Percentiles rank a stretch among this genome's conserved stretches.
phyloP scores from a whole-genome alignment of 139 green algal genomes.

The Desmodesmus armatus region DNA sequence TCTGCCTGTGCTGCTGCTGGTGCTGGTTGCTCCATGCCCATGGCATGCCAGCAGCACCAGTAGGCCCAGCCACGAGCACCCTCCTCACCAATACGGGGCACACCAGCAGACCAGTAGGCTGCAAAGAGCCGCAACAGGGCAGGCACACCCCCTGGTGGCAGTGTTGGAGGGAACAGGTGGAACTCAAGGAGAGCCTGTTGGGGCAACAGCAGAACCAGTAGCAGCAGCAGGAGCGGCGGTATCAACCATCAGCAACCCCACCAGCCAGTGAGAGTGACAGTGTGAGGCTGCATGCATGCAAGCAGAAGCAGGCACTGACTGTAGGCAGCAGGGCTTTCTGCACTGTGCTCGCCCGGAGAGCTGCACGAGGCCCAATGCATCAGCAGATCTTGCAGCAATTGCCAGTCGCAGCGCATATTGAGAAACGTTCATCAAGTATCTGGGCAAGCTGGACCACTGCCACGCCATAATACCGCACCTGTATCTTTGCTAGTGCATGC shows the following conservation, averaged over 20 bases:
- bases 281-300: too few species aligned
- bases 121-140: slow-evolving; percentile 75
- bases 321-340: too few species aligned
- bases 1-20: background rate
- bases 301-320: too few species aligned
- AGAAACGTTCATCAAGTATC: too few species aligned
- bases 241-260: background rate
- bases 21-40: slow-evolving; percentile 27
- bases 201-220: too few species aligned
- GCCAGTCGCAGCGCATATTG: too few species aligned
- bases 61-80: slow-evolving; percentile 66
- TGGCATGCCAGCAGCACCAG: slow-evolving; percentile 55
- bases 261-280: too few species aligned
- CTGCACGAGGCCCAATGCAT: too few species aligned
- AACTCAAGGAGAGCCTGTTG: slow-evolving; percentile 83
- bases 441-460: too few species aligned
- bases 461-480: slow-evolving; percentile 25
- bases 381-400: too few species aligned
- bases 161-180: slow-evolving; percentile 66
- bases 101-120: slow-evolving; percentile 76
- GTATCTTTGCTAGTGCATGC: slow-evolving; percentile 64
- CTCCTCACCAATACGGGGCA: slow-evolving; percentile 67
- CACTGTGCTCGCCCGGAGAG: too few species aligned
- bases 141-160: slow-evolving; percentile 15
- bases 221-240: too few species aligned